Base-by-base conservation (phyloP, 176 grass and related monocot species). In the Bolboschoenus planiculmis region DNA sequence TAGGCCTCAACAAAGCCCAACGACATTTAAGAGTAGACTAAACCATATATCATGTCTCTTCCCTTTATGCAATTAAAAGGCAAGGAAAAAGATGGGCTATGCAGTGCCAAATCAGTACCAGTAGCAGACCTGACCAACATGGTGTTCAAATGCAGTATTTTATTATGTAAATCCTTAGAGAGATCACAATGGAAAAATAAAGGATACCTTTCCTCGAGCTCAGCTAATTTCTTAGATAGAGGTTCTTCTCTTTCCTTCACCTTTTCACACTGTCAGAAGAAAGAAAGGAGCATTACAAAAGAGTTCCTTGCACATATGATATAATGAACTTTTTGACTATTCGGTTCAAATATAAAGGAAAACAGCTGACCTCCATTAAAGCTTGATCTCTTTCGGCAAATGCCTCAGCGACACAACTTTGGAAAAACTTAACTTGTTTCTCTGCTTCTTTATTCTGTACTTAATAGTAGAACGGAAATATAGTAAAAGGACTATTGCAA, bases 351-450 rank as follows among this genome's bases (percentile, higher is more conserved):
- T 90, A 60, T 34, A 20, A 90, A 56, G 60, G 80, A 71, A 88
- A 88, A 51, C 39, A 30, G 24, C 44, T 82, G 79, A 95, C 95
- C 95, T 98, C 89, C 92, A 98, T 88, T 81, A 98, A 59, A 56
- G 88, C 85, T 58, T 88, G 88, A 89, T 98, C 95, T 87, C 92
- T 84, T 87, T 98, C 95, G 82, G 92, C 84, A 83, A 94, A 95
- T 51, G 95, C 95, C 86, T 88, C 84, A 87, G 92, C 95, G 56
- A 98, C 84, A 33, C 95, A 92, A 76, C 85, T 94, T 83, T 98
- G 95, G 87, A 98, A 98, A 89, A 98, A 98, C 35, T 90, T 94
- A 58, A 98, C 82, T 87, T 98, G 95, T 75, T 93, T 91, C 83
- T 94, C 92, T 84, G 91, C 88, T 85, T 98, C 95, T 85, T 94